These are phyloP conservation scores for Candida adriatica DNA, from an alignment of 805 yeast species.

Conservation along the genomic window DNA sequence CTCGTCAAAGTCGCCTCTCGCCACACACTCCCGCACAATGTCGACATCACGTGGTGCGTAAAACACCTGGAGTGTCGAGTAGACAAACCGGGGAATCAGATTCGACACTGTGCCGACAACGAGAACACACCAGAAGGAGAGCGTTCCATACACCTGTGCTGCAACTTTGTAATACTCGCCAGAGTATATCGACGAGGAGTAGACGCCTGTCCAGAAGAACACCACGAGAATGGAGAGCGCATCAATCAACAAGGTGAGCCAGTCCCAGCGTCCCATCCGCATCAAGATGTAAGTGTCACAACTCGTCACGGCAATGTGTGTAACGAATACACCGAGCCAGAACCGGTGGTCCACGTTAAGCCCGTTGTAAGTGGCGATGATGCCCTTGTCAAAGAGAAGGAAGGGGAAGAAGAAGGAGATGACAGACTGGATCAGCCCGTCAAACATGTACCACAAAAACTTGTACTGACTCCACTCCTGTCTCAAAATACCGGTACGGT, in stretches of 20 bases:
- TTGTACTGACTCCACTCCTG: constrained; percentile 64
- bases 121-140: constrained; percentile 59
- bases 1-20: constrained; percentile 48
- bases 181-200: constrained; percentile 50
- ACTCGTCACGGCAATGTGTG: constrained; percentile 56
- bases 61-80: constrained; percentile 43
- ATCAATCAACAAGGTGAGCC: constrained; percentile 54
- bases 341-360: constrained; percentile 61
- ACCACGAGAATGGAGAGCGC: constrained; percentile 51
- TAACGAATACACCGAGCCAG: constrained; percentile 60
- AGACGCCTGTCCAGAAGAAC: constrained; percentile 72
- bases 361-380: constrained; percentile 44
- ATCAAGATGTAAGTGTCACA: constrained; percentile 59
- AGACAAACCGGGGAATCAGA: constrained; percentile 58
- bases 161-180: constrained; percentile 61
- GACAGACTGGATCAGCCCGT: constrained; percentile 70
- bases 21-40: constrained; percentile 64
- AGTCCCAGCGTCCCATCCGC: constrained; percentile 79
- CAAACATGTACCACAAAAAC: constrained; percentile 68
- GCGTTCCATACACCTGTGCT: constrained; percentile 51
- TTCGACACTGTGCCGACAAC: constrained; percentile 55
- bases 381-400: constrained; percentile 39
- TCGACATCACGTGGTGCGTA: constrained; percentile 63
- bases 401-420: constrained; percentile 72
- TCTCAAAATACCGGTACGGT: constrained; percentile 66